Evolutionary conservation across 805 yeast species (phyloP), one percentile per base, ranked within the genome.

Genomic region (Starmerella floris): DNA sequence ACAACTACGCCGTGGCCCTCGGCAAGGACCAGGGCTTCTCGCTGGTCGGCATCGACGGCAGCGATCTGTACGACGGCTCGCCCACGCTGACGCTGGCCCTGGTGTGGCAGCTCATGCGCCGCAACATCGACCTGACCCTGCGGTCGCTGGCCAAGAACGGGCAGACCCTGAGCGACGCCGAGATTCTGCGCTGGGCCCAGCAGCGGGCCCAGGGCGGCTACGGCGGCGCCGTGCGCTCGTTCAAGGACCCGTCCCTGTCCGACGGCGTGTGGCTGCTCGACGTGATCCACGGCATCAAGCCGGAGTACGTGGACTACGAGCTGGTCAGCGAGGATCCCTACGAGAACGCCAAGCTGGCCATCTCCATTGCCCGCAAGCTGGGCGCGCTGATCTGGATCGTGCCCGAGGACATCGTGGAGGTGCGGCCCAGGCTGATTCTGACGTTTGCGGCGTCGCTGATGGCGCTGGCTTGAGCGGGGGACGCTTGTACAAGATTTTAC

Each of bases 331-430:
- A 84, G 47, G 95, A 88, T 51, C 74, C 72, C 58, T 84, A 84
- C 59, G 94, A 94, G 32, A 91, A 91, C 61, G 98, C 97, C 19
- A 81, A 83, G 68, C 73, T 91, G 61, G 98, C 98, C 19, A 91
- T 91, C 60, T 91, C 97, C 2, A 91, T 91, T 57, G 98, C 98
- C 28, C 81, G 98, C 73, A 91, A 91, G 64, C 68, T 91, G 54
- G 98, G 98, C 49, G 98, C 95, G 32, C 75, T 91, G 60, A 91
- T 91, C 57, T 91, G 96, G 96, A 72, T 91, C 54, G 95, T 91
- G n/a, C 98, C 98, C n/a, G 98, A 91, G 63, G 98, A 91, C 66
- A 91, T 91, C 57, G 82, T 79, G 56, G 97, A 88, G 66, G 96
- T 91, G 35, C 81, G 97, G 64, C 73, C 94, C 35, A 77, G 97